Conservation (phyloP, 208 protist species). For the Acanthamoeba divionensis region DNA sequence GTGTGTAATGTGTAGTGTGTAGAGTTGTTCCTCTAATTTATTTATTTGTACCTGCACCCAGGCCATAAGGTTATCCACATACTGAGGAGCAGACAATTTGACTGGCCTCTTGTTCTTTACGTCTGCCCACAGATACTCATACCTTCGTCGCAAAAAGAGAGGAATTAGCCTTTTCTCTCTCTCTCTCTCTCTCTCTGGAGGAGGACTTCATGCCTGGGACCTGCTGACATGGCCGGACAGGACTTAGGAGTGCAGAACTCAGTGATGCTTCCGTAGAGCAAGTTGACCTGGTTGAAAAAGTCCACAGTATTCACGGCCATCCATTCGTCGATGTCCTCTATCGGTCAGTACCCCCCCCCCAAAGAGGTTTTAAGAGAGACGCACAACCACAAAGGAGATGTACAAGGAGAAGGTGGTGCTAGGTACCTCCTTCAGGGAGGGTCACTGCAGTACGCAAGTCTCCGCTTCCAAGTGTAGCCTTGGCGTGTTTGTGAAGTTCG, state of each 20-base stretch:
- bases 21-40: slow-evolving; percentile 93
- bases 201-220: slow-evolving; percentile 86
- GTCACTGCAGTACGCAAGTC: slow-evolving; percentile 92
- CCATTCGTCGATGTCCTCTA: slow-evolving; percentile 97
- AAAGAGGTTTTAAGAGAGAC: too few species aligned
- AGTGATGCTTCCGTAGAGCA: slow-evolving; percentile 96
- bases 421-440: slow-evolving; percentile 89
- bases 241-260: slow-evolving; percentile 95
- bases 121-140: slow-evolving; percentile 97
- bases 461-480: slow-evolving; percentile 83
- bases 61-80: slow-evolving; percentile 95
- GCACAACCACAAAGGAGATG: too few species aligned
- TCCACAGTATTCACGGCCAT: slow-evolving; percentile 96
- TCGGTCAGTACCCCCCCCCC: too few species aligned
- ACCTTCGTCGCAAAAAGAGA: slow-evolving; percentile 31
- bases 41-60: slow-evolving; percentile 97
- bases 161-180: background rate
- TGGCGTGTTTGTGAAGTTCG: slow-evolving; percentile 88
- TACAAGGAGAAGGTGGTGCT: too few species aligned
- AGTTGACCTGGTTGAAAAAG: slow-evolving; percentile 98
- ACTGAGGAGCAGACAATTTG: slow-evolving; percentile 91
- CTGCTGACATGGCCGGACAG: slow-evolving; percentile 95
- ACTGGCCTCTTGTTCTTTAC: slow-evolving; percentile 94
- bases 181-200: background rate
- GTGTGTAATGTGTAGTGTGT: slow-evolving; percentile 85